These are phyloP conservation scores for Chloris gayana DNA, from an alignment of 176 grass and related monocot species.

Conservation along the genomic window DNA sequence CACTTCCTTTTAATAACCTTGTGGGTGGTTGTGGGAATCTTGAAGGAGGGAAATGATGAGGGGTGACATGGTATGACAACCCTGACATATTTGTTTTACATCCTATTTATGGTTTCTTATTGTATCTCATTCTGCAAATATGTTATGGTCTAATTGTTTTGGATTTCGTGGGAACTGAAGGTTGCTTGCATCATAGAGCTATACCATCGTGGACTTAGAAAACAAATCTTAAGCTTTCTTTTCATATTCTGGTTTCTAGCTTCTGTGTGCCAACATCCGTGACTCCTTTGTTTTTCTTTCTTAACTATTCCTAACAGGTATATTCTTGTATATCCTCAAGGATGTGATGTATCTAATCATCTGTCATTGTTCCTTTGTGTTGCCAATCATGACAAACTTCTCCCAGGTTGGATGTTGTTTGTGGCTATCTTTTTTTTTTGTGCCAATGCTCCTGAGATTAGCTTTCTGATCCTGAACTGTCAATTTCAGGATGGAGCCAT, in stretches of 20 bases:
- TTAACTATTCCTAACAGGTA: conserved; percentile 70
- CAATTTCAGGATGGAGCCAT: conserved; percentile 87
- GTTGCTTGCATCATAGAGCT: conserved; percentile 16
- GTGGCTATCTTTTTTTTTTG: conserved; percentile 29
- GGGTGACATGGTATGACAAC: conserved; percentile 14
- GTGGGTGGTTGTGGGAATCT: conserved; percentile 4
- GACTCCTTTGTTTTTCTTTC: not conserved
- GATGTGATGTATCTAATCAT: conserved; percentile 97
- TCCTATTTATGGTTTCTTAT: conserved; percentile 9
- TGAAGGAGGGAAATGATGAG: not conserved
- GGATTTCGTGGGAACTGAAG: not conserved
- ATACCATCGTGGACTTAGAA: not conserved
- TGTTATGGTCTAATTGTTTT: not conserved
- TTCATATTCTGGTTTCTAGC: conserved; percentile 27
- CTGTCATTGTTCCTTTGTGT: conserved; percentile 97
- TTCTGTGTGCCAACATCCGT: conserved; percentile 15
- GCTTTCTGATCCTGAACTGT: conserved; percentile 26
- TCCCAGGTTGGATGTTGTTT: conserved; percentile 78
- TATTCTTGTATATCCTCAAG: conserved; percentile 98
- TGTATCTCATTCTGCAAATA: conserved; percentile 8
- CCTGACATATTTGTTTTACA: conserved; percentile 27
- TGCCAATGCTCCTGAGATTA: conserved; percentile 4
- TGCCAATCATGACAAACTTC: conserved; percentile 94
- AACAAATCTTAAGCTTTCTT: conserved; percentile 13
- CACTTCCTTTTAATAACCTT: conserved; percentile 7